phyloP scores from a whole-genome alignment of 257 asterid species.

The Asclepias syriaca region DNA sequence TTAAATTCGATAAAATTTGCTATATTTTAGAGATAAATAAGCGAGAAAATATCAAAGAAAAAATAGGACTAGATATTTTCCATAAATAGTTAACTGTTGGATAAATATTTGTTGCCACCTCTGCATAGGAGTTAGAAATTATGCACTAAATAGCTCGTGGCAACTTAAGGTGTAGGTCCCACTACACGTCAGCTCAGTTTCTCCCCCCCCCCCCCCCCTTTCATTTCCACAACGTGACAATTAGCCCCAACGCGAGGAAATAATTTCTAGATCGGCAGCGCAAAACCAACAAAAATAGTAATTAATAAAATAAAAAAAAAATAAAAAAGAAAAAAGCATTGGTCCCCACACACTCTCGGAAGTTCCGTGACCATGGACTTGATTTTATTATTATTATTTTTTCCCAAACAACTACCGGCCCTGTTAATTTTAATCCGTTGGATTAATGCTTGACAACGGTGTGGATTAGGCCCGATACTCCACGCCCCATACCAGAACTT shows the following conservation, averaged over 20 bases:
- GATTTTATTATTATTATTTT: slow-evolving; percentile 4
- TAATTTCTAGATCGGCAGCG: slow-evolving; percentile 27
- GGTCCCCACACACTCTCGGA: slow-evolving; percentile 49
- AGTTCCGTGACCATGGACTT: slow-evolving; percentile 69
- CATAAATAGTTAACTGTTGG: too few relatives aligned
- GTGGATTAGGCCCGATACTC: slow-evolving; percentile 20
- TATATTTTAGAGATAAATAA: too few relatives aligned
- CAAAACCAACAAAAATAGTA: slow-evolving; percentile 6
- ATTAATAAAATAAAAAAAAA: not conserved
- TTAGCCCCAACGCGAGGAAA: slow-evolving; percentile 27
- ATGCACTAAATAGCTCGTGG: not conserved
- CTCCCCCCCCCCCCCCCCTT: too few relatives aligned
- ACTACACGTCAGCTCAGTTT: slow-evolving; percentile 19
- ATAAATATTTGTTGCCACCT: too few relatives aligned
- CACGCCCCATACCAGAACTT: slow-evolving; percentile 33
- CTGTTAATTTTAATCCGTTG: slow-evolving; percentile 23
- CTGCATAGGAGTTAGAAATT: too few relatives aligned
- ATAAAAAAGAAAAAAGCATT: not conserved
- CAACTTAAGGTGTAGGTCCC: slow-evolving; percentile 24
- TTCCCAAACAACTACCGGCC: not conserved
- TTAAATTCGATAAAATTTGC: too few relatives aligned
- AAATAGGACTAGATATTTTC: too few relatives aligned
- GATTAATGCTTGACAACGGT: slow-evolving; percentile 23
- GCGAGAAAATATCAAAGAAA: too few relatives aligned
- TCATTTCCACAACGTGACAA: slow-evolving; percentile 40